These are phyloP conservation scores for Termitomyces sp. DNA, from an alignment of 768 basidiomycete species.

Conservation along the genomic window DNA sequence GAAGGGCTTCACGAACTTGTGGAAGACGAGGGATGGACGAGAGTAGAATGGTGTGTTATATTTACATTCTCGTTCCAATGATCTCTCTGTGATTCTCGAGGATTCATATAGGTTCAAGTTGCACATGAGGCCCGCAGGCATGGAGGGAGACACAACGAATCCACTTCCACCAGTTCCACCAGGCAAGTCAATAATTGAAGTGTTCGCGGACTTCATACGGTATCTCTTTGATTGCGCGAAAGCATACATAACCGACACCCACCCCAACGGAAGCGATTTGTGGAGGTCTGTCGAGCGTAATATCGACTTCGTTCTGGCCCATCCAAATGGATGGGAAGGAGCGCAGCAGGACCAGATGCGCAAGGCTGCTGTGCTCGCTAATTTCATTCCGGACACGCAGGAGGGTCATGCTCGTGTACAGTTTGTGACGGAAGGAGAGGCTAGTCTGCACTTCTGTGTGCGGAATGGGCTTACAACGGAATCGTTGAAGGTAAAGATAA, in stretches of 20 bases:
- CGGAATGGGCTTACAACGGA: constrained; percentile 33
- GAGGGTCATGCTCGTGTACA: constrained; percentile 29
- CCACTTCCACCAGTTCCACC: constrained; percentile 37
- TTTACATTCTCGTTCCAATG: background rate
- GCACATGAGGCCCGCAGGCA: background rate
- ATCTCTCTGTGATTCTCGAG: background rate
- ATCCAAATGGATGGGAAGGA: constrained; percentile 68
- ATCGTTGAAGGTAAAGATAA: constrained; percentile 15
- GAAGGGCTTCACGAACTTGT: constrained; percentile 28
- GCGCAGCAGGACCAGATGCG: constrained; percentile 56
- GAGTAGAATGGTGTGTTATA: constrained; percentile 44
- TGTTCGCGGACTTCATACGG: constrained; percentile 48
- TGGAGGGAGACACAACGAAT: background rate
- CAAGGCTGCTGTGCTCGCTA: constrained; percentile 46
- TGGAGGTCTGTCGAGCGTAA: constrained; percentile 41
- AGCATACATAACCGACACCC: constrained; percentile 40
- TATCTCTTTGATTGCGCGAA: constrained; percentile 45
- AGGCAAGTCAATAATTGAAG: constrained; percentile 34
- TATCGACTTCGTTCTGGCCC: constrained; percentile 52
- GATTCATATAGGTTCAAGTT: constrained; percentile 2
- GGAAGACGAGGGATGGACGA: constrained; percentile 44
- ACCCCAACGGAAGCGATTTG: constrained; percentile 22
- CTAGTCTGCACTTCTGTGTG: constrained; percentile 50
- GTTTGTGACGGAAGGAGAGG: constrained; percentile 57
- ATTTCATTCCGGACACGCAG: constrained; percentile 39